Evolutionary conservation across 2,329 filamentous ascomycete species (phyloP).

Genomic region (Esteya vermicola): DNA sequence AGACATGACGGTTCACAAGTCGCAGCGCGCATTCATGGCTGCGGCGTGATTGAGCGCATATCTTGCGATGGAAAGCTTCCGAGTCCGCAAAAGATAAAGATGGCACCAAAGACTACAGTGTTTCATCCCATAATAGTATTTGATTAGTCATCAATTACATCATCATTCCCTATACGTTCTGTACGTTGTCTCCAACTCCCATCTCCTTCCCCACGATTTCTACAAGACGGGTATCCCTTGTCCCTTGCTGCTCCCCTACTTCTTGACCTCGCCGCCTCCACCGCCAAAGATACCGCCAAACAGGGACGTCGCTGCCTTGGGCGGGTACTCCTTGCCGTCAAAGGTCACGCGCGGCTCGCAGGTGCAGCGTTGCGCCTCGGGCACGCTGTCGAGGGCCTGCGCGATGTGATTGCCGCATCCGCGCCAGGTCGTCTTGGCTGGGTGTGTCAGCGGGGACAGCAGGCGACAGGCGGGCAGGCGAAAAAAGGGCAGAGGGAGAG

Average conservation of each 20-base stretch:
- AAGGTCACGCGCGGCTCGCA: conserved; percentile 29
- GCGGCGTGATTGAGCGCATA: no score
- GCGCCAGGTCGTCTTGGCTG: conserved; percentile 34
- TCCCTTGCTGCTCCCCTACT: neutral
- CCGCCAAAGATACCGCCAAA: conserved; percentile 17
- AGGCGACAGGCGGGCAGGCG: neutral
- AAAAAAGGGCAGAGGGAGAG: no score
- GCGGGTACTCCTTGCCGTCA: conserved; percentile 30
- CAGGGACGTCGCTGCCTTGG: conserved; percentile 24
- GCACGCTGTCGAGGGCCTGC: conserved; percentile 26
- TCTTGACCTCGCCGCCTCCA: conserved; percentile 3
- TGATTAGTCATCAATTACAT: no score
- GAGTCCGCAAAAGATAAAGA: no score
- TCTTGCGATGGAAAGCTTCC: no score
- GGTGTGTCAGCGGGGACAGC: neutral
- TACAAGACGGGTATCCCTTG: neutral
- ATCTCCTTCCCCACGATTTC: no score
- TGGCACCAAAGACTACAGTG: no score
- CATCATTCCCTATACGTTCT: no score
- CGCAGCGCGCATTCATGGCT: no score
- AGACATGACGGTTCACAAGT: no score
- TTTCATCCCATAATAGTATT: no score
- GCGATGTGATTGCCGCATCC: conserved; percentile 34
- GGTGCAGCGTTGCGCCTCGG: conserved; percentile 32
- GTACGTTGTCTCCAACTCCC: no score